Conservation (phyloP, 1,284 basidiomycete species). For the Termitomyces sp. region DNA sequence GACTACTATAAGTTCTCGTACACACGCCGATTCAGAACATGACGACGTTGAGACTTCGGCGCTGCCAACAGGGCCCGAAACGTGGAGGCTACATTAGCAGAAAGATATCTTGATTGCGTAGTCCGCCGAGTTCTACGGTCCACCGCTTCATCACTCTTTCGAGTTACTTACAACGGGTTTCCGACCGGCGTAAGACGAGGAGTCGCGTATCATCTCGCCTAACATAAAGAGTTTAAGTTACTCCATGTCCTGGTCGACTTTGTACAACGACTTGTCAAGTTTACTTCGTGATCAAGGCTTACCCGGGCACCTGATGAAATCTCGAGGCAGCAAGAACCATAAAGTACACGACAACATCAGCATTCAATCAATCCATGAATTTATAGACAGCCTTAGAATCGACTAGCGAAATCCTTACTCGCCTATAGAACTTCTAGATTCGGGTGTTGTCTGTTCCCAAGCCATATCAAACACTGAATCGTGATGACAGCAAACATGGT, state of each 20-base stretch:
- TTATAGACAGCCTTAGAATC: neutral
- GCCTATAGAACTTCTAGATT: neutral
- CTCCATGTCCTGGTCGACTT: too few species aligned
- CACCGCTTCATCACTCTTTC: too few species aligned
- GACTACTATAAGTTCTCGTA: constrained; percentile 1
- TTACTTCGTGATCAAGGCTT: neutral
- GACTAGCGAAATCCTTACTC: neutral
- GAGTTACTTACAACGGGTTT: neutral
- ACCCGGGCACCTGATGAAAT: too few species aligned
- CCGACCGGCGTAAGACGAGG: neutral
- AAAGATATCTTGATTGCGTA: neutral
- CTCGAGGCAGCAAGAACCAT: too few species aligned
- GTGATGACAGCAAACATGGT: neutral
- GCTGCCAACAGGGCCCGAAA: neutral
- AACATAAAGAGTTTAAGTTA: too few species aligned
- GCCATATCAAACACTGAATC: neutral
- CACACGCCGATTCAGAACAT: neutral
- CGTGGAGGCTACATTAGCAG: constrained; percentile 3
- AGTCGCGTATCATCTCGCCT: neutral
- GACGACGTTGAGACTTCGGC: constrained; percentile 9
- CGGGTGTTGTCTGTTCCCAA: neutral
- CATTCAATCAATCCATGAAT: too few species aligned
- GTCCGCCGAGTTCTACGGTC: too few species aligned
- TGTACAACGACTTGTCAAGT: neutral
- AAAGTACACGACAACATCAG: too few species aligned